Conservation (phyloP, 306 rosid species). For the Acacia melanoxylon region DNA sequence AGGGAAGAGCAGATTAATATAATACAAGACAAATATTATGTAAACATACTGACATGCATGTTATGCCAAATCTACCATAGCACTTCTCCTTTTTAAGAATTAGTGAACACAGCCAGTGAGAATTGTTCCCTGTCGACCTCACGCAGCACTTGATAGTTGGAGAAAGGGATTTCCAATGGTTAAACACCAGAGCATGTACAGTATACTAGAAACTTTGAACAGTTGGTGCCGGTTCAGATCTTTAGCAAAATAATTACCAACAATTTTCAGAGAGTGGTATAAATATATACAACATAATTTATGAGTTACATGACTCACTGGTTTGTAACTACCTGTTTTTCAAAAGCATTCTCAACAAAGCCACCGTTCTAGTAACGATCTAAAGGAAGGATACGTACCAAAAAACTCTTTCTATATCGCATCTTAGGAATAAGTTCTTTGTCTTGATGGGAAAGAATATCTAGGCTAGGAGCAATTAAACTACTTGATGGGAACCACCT, state of each 20-base stretch:
- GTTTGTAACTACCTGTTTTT: neutral
- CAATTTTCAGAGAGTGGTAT: neutral
- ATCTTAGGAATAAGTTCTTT: constrained; percentile 13
- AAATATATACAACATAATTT: constrained; percentile 13
- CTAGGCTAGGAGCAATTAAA: constrained; percentile 1
- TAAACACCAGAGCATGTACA: neutral
- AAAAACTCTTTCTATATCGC: constrained; percentile 2
- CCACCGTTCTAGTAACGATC: constrained; percentile 4
- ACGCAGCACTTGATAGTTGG: constrained; percentile 7
- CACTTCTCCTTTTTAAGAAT: constrained; percentile 9
- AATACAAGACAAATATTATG: neutral
- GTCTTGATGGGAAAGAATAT: constrained; percentile 41
- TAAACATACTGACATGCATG: constrained; percentile 9
- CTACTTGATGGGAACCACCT: constrained; percentile 61
- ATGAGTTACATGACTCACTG: constrained; percentile 7
- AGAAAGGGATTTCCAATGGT: neutral
- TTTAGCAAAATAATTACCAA: constrained; percentile 11
- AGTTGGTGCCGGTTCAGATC: constrained; percentile 11
- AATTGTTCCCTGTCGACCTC: neutral
- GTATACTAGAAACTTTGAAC: constrained; percentile 2
- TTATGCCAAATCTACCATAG: constrained; percentile 15
- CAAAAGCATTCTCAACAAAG: constrained; percentile 6
- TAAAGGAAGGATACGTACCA: constrained; percentile 32
- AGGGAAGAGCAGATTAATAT: neutral
- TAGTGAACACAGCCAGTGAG: neutral